These are phyloP conservation scores for Trypanosoma congolense DNA, from an alignment of 208 protist genomes.

Conservation along the genomic window DNA sequence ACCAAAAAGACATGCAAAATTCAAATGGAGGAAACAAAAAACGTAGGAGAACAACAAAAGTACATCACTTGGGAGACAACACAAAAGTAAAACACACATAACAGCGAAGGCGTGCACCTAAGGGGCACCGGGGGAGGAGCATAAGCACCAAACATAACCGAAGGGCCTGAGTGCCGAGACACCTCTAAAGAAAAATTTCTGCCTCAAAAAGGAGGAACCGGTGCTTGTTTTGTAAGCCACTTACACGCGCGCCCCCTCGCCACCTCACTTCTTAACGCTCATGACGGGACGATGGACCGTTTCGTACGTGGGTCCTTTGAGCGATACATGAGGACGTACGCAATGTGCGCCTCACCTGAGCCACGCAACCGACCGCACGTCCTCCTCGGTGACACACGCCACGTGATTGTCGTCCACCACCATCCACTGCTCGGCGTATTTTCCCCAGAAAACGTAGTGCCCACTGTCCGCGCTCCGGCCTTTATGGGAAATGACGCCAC, in stretches of 20 bases:
- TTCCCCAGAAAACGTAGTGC: constrained; percentile 92
- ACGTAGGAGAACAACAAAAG: too few relatives aligned
- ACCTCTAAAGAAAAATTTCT: too few relatives aligned
- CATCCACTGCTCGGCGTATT: constrained; percentile 55
- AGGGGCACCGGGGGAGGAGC: too few relatives aligned
- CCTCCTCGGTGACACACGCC: constrained; percentile 63
- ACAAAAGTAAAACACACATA: too few relatives aligned
- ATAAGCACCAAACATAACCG: too few relatives aligned
- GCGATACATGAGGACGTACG: constrained; percentile 81
- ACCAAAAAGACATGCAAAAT: too few relatives aligned
- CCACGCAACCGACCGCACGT: constrained; percentile 71
- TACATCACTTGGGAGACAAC: too few relatives aligned
- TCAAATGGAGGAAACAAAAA: too few relatives aligned
- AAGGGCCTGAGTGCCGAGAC: too few relatives aligned
- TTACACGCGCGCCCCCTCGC: not conserved
- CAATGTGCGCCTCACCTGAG: constrained; percentile 76
- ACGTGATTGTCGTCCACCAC: constrained; percentile 74
- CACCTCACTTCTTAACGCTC: not conserved
- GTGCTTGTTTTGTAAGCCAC: too few relatives aligned
- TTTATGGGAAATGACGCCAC: constrained; percentile 89
- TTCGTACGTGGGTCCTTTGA: constrained; percentile 52
- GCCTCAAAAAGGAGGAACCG: too few relatives aligned
- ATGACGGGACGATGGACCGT: constrained; percentile 41
- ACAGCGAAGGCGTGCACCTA: too few relatives aligned
- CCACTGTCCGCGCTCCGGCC: constrained; percentile 82